Evolutionary conservation across 768 basidiomycete species (phyloP).

Genomic region (Peribolospora kevripleyi): DNA sequence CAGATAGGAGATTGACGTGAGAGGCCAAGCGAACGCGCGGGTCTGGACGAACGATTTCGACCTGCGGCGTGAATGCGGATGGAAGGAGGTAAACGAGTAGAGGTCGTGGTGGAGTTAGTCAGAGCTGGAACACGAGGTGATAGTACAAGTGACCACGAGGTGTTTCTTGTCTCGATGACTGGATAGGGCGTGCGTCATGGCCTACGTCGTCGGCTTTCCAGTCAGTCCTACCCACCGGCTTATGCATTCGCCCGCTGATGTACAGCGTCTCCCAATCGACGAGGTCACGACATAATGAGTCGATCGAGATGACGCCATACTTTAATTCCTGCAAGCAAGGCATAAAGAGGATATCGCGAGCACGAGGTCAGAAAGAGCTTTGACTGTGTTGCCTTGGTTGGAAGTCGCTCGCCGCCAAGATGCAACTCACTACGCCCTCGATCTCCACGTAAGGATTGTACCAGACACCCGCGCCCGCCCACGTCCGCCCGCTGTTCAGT

Average conservation of each 20-base stretch:
- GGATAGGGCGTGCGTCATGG: not conserved
- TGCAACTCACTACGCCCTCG: slow-evolving; percentile 44
- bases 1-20: slow-evolving; percentile 78
- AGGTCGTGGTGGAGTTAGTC: not conserved
- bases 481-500: slow-evolving; percentile 2
- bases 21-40: slow-evolving; percentile 74
- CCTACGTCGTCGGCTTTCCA: too few species aligned
- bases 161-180: not conserved
- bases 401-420: not conserved
- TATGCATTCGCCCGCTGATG: slow-evolving; percentile 88
- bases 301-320: slow-evolving; percentile 83
- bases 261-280: slow-evolving; percentile 84
- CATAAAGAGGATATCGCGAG: slow-evolving; percentile 34
- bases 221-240: slow-evolving; percentile 31
- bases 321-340: slow-evolving; percentile 23
- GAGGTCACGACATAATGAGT: slow-evolving; percentile 67
- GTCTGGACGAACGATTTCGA: slow-evolving; percentile 77
- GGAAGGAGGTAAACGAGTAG: not conserved
- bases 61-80: slow-evolving; percentile 3
- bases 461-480: slow-evolving; percentile 58
- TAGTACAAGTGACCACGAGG: not conserved
- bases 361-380: not conserved
- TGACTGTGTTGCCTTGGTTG: not conserved
- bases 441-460: slow-evolving; percentile 78
- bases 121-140: slow-evolving; percentile 2